A percentile compares a stretch with the other conserved stretches of the same genome.
Evolutionary conservation across 805 yeast species (phyloP).

Genomic region (Millerozyma miso): DNA sequence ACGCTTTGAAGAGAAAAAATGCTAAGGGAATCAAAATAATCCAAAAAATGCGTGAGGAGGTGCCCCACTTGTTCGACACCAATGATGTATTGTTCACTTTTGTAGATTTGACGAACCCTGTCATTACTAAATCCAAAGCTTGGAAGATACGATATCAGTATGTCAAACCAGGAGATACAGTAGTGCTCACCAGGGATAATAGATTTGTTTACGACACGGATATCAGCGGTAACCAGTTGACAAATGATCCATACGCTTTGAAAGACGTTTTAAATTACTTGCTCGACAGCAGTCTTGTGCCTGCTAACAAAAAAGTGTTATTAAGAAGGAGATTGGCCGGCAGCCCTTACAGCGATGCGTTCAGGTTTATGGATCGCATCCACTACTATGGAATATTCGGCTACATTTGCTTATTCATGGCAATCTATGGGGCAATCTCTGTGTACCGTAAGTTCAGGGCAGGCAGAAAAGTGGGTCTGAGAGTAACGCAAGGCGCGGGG

Average conservation of each 20-base stretch:
- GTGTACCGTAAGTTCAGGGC: slow-evolving; percentile 2
- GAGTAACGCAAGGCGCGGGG: slow-evolving; percentile 10
- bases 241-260: slow-evolving; percentile 26
- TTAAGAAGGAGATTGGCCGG: slow-evolving; percentile 30
- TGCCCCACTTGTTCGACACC: slow-evolving; percentile 45
- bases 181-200: slow-evolving; percentile 48
- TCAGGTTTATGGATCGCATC: slow-evolving; percentile 40
- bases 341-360: slow-evolving; percentile 37
- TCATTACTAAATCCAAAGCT: slow-evolving; percentile 22
- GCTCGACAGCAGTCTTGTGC: slow-evolving; percentile 29
- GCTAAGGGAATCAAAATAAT: slow-evolving; percentile 43
- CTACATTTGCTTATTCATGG: slow-evolving; percentile 23
- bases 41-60: slow-evolving; percentile 44
- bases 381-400: slow-evolving; percentile 45
- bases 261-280: slow-evolving; percentile 36
- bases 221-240: slow-evolving; percentile 33
- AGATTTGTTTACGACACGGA: slow-evolving; percentile 28
- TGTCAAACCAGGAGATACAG: slow-evolving; percentile 50
- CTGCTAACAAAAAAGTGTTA: slow-evolving; percentile 4
- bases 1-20: slow-evolving; percentile 33
- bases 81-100: slow-evolving; percentile 44
- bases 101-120: slow-evolving; percentile 43
- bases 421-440: slow-evolving; percentile 7
- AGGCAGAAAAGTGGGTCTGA: slow-evolving; percentile 3
- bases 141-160: slow-evolving; percentile 36